Percentiles rank a stretch among this genome's conserved stretches.
phyloP scores from a whole-genome alignment of 2,329 filamentous ascomycete species.

The Fusarium illudens region DNA sequence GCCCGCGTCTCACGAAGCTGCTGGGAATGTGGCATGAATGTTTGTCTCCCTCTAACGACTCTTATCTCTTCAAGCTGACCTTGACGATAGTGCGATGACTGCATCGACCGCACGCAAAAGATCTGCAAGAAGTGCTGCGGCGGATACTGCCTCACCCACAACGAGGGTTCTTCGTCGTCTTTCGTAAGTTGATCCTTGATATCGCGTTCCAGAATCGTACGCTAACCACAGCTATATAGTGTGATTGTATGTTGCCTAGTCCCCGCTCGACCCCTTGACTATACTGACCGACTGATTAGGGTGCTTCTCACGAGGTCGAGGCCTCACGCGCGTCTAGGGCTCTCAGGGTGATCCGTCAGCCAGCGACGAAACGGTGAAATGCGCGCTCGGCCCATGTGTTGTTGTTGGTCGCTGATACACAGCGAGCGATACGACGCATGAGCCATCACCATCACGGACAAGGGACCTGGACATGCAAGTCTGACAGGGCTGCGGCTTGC shows the following conservation, averaged over 20 bases:
- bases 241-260: constrained; percentile 53
- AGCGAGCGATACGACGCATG: neutral
- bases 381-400: neutral
- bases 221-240: constrained; percentile 50
- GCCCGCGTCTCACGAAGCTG: constrained; percentile 74
- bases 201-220: neutral
- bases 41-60: constrained; percentile 51
- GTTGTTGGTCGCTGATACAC: neutral
- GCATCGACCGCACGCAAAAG: constrained; percentile 75
- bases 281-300: constrained; percentile 37
- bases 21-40: constrained; percentile 86
- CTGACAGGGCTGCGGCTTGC: neutral
- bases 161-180: constrained; percentile 79
- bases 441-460: neutral
- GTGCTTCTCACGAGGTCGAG: constrained; percentile 48
- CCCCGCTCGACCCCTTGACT: neutral
- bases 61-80: constrained; percentile 5
- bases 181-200: constrained; percentile 52
- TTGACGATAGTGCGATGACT: constrained; percentile 71
- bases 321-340: constrained; percentile 42
- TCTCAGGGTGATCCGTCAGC: neutral
- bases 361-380: neutral
- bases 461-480: constrained; percentile 8
- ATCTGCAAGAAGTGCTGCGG: constrained; percentile 77
- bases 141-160: constrained; percentile 85